Conservation (phyloP, 352 stramenopile genomes). For the Phytophthora pini region DNA sequence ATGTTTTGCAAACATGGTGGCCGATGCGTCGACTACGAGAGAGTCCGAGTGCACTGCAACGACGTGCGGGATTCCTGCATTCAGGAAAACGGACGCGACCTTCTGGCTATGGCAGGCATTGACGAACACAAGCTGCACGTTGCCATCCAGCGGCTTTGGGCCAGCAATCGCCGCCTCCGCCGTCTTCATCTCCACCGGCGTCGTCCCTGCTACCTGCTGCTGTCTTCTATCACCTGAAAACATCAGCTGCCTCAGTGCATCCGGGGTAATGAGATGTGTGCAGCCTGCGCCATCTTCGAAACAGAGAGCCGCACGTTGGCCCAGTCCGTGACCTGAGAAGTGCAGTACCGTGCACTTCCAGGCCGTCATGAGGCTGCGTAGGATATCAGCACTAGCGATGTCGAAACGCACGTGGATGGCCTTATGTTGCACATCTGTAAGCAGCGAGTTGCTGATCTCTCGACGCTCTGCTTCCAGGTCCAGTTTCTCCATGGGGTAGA, state of each 20-base stretch:
- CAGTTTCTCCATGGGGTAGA: conserved; percentile 87
- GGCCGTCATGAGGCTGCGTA: conserved; percentile 80
- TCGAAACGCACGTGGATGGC: conserved; percentile 82
- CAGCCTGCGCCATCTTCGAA: conserved; percentile 81
- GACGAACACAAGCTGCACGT: conserved; percentile 80
- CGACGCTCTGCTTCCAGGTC: conserved; percentile 77
- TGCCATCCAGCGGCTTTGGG: conserved; percentile 33
- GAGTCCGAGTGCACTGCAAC: conserved; percentile 88
- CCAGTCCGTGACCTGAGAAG: conserved; percentile 81
- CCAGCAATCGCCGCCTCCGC: not conserved
- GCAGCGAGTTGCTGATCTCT: conserved; percentile 72
- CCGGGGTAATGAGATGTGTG: conserved; percentile 78
- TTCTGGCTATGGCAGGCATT: conserved; percentile 89
- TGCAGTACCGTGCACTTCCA: conserved; percentile 80
- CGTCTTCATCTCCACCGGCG: conserved; percentile 22
- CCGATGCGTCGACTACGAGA: conserved; percentile 73
- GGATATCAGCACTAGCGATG: conserved; percentile 77
- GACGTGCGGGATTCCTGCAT: conserved; percentile 91
- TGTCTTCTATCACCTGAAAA: conserved; percentile 53
- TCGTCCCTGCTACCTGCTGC: conserved; percentile 29
- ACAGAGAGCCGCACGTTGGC: conserved; percentile 70
- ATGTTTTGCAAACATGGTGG: conserved; percentile 87
- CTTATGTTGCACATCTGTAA: conserved; percentile 77
- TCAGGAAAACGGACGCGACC: conserved; percentile 89
- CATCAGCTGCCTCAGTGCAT: conserved; percentile 69